Base-by-base conservation (phyloP, 164 flowering plant genomes). In the Buxus sempervirens region DNA sequence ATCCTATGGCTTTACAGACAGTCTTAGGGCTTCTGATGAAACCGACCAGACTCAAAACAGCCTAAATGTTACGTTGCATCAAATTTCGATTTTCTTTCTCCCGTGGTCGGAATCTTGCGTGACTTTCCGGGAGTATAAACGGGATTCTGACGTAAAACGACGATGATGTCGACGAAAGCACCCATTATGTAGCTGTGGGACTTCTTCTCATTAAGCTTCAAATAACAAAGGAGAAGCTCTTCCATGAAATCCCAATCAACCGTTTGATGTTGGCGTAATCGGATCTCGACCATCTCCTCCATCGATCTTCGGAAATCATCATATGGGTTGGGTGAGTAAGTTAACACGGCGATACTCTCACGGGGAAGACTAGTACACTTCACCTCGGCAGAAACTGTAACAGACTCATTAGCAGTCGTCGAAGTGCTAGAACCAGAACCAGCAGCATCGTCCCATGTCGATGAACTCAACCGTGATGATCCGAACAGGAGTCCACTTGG, bases 231-330 rank as follows among this genome's bases (percentile, higher is more conserved):
- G 69, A 94, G 70, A 3, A 94, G 78, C 74, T 88, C 95, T 70
- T 91, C 93, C 95, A 91, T 76, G 81, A 81, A 91, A 25, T 85
- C 90, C 95, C 97, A 90, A 67, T 93, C 93, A 23, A 86, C 75
- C 23, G 63, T 42, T 28, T 61, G 78, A 0, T 63, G 4, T 12
- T 61, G 57, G 0, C 67, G 58, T 56, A 64, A 0, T 20, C 80
- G 68, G 0, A 76, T 84, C n/a, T 84, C 89, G 12, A 88, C 75
- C 86, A 90, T 81, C 49, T 88, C 96, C 64, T 75, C 68, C 96
- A 93, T 93, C 54, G 96, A 93, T 19, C 69, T 66, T 66, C 83
- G 73, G 67, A 93, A 90, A 62, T 86, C 97, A 0, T 77, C 82
- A 56, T 82, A 83, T 19, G 93, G 92, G 41, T 61, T 77, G 54